Evolutionary conservation across 2,329 filamentous ascomycete species (phyloP).

Genomic region (Venturia asperata): DNA sequence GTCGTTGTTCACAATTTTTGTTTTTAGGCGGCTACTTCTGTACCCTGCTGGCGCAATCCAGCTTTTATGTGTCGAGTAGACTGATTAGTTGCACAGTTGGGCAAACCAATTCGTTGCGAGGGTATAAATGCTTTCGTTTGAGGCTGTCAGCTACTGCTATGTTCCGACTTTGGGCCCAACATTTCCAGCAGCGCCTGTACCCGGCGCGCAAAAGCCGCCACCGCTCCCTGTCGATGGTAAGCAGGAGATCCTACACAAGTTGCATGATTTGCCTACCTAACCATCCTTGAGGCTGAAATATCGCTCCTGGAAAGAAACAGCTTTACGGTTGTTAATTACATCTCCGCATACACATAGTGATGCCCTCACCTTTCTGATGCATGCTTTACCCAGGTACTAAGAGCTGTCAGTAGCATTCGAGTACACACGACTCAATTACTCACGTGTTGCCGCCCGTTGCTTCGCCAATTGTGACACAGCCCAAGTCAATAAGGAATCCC

Average conservation of each 20-base stretch:
- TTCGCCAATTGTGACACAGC: slow-evolving; percentile 7
- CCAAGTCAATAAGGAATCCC: background rate
- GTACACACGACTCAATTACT: background rate
- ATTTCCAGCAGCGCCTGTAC: background rate
- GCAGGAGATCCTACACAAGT: background rate
- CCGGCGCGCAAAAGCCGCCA: background rate
- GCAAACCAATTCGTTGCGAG: background rate
- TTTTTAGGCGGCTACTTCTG: background rate
- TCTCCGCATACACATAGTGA: too few relatives aligned
- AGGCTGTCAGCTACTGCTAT: background rate
- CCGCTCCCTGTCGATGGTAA: background rate
- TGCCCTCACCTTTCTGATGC: background rate
- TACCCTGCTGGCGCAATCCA: background rate
- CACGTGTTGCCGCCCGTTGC: slow-evolving; percentile 16
- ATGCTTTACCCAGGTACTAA: slow-evolving; percentile 7
- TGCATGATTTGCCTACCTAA: background rate
- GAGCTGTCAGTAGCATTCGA: background rate
- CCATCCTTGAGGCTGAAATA: background rate
- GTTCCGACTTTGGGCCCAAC: background rate
- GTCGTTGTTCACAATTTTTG: too few relatives aligned
- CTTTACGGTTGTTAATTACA: too few relatives aligned
- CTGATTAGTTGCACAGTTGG: background rate
- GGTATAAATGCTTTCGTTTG: background rate
- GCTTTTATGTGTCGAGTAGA: background rate
- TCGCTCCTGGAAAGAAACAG: background rate